Conservation (phyloP, 1,284 basidiomycete genomes). For the Tilletiopsis washingtonensis region DNA sequence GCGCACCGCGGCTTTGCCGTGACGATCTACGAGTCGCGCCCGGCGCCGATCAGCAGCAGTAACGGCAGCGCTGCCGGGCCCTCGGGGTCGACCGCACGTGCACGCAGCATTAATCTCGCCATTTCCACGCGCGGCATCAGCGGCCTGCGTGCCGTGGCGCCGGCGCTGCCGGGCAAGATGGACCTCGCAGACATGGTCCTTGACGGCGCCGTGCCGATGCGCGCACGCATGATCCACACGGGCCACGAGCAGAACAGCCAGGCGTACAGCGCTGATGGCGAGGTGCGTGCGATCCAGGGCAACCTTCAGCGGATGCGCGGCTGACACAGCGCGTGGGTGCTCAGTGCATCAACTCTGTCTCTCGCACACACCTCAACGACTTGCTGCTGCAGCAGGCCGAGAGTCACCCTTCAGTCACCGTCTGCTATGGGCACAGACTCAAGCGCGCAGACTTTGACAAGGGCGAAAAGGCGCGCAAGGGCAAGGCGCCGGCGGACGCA, state of each 20-base stretch:
- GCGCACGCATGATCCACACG: slow-evolving; percentile 88
- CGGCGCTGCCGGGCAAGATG: no score
- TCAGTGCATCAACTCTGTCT: slow-evolving; percentile 87
- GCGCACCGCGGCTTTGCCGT: slow-evolving; percentile 83
- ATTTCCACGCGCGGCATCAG: slow-evolving; percentile 86
- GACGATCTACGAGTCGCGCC: slow-evolving; percentile 77
- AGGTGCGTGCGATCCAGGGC: slow-evolving; percentile 62
- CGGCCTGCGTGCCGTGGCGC: slow-evolving; percentile 64
- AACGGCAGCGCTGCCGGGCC: slow-evolving; percentile 24
- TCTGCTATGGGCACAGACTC: slow-evolving; percentile 76
- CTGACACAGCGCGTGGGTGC: no score
- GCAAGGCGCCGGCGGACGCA: neutral
- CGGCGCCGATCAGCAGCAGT: no score
- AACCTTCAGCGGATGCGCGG: no score
- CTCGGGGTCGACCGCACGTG: no score
- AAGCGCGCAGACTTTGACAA: slow-evolving; percentile 65
- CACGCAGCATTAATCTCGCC: slow-evolving; percentile 87
- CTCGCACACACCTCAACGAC: slow-evolving; percentile 77
- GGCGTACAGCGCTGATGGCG: slow-evolving; percentile 75
- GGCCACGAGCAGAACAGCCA: slow-evolving; percentile 50
- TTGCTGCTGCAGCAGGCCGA: slow-evolving; percentile 67
- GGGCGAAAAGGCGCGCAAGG: neutral
- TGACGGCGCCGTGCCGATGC: slow-evolving; percentile 80
- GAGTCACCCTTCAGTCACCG: slow-evolving; percentile 58
- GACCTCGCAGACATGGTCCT: slow-evolving; percentile 71